These are phyloP conservation scores for Plasmodium knowlesi DNA, from an alignment of 169 alveolate genomes.

Conservation along the genomic window DNA sequence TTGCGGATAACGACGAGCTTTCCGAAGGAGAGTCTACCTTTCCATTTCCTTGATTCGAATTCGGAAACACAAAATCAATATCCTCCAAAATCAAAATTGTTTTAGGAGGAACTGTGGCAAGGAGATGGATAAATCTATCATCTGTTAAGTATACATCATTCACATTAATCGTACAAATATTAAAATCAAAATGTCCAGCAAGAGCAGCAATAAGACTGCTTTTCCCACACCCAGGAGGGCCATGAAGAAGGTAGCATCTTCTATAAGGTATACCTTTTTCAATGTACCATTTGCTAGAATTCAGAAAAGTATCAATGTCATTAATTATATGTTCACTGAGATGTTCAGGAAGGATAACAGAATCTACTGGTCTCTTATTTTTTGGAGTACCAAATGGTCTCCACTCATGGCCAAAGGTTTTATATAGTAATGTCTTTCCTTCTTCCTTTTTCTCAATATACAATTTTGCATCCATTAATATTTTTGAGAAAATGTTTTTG, in stretches of 20 bases:
- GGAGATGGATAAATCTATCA: constrained; percentile 84
- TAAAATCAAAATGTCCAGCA: constrained; percentile 86
- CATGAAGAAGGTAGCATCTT: constrained; percentile 86
- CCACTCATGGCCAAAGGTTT: constrained; percentile 84
- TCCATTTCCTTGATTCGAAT: neutral
- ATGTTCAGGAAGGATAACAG: constrained; percentile 76
- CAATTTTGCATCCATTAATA: constrained; percentile 64
- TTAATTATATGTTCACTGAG: constrained; percentile 42
- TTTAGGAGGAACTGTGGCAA: constrained; percentile 82
- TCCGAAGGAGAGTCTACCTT: neutral
- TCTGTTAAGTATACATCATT: constrained; percentile 85
- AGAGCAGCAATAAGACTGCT: constrained; percentile 87
- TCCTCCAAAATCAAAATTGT: constrained; percentile 73
- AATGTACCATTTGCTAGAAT: constrained; percentile 81
- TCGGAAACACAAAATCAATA: constrained; percentile 43
- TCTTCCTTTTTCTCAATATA: constrained; percentile 74
- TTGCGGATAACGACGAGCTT: neutral
- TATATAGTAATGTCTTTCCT: constrained; percentile 82
- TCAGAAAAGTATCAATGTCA: constrained; percentile 47
- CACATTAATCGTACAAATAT: constrained; percentile 85
- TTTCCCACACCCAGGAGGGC: constrained; percentile 91
- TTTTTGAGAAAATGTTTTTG: constrained; percentile 34
- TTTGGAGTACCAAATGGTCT: constrained; percentile 85
- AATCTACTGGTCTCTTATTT: constrained; percentile 80
- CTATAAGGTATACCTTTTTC: constrained; percentile 88